Evolutionary conservation across 2,329 filamentous ascomycete genomes (phyloP).

Genomic region (Aspergillus candidus): DNA sequence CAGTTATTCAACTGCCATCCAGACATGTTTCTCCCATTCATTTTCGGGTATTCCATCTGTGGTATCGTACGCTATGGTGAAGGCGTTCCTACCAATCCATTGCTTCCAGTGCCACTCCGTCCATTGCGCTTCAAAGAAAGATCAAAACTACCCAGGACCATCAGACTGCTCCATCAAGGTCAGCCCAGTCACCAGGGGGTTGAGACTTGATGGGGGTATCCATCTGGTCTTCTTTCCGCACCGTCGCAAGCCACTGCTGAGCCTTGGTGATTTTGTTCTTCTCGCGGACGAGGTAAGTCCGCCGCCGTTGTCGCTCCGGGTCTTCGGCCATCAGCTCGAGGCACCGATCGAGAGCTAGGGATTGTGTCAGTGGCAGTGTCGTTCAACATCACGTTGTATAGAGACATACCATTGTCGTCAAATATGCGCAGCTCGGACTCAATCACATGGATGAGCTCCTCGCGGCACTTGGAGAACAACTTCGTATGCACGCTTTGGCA

Average conservation of each 20-base stretch:
- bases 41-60: no score
- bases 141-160: not conserved
- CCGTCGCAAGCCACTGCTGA: conserved; percentile 24
- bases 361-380: not conserved
- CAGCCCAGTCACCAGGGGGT: conserved; percentile 5
- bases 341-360: conserved; percentile 29
- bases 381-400: not conserved
- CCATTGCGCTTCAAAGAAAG: no score
- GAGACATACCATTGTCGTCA: conserved; percentile 25
- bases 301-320: conserved; percentile 28
- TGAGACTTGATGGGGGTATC: conserved; percentile 9
- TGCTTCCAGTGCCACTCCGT: no score
- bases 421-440: conserved; percentile 25
- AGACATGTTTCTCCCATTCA: no score
- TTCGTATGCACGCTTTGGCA: conserved; percentile 34
- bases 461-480: conserved; percentile 31
- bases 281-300: conserved; percentile 25
- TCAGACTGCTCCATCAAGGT: not conserved
- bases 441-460: conserved; percentile 26
- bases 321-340: conserved; percentile 35
- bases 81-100: no score
- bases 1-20: no score
- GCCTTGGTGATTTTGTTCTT: conserved; percentile 30
- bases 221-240: conserved; percentile 11
- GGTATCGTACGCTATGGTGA: no score